Evolutionary conservation across 805 yeast genomes (phyloP).

Genomic region (Danielia reshetovae): DNA sequence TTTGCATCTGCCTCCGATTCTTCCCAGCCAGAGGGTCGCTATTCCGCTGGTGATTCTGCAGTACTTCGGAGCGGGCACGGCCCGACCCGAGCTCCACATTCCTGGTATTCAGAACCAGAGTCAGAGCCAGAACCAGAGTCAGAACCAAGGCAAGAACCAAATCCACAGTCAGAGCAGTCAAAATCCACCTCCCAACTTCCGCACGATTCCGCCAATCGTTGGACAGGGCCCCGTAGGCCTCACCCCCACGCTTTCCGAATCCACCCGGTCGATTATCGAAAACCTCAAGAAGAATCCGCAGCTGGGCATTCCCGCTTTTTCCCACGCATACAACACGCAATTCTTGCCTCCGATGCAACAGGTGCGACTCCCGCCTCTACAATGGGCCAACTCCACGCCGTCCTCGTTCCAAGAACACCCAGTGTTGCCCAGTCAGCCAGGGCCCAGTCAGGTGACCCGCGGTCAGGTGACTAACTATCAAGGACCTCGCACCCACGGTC

Average conservation of each 20-base stretch:
- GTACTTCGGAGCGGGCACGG: too few relatives aligned
- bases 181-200: too few relatives aligned
- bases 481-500: too few relatives aligned
- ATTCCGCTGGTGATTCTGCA: background rate
- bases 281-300: background rate
- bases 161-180: too few relatives aligned
- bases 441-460: too few relatives aligned
- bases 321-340: background rate
- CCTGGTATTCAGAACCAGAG: too few relatives aligned
- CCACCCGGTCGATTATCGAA: background rate
- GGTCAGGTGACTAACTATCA: too few relatives aligned
- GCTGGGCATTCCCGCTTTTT: background rate
- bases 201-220: too few relatives aligned
- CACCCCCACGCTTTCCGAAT: background rate
- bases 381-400: background rate
- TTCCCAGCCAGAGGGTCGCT: slow-evolving; percentile 13
- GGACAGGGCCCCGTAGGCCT: too few relatives aligned
- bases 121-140: too few relatives aligned
- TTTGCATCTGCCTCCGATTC: slow-evolving; percentile 9
- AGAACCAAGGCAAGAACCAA: too few relatives aligned
- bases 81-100: too few relatives aligned
- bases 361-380: background rate
- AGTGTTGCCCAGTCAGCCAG: background rate
- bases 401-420: background rate
- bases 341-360: background rate